Conservation (phyloP, 441 rosid genomes). For the Dalechampia spathulata region DNA sequence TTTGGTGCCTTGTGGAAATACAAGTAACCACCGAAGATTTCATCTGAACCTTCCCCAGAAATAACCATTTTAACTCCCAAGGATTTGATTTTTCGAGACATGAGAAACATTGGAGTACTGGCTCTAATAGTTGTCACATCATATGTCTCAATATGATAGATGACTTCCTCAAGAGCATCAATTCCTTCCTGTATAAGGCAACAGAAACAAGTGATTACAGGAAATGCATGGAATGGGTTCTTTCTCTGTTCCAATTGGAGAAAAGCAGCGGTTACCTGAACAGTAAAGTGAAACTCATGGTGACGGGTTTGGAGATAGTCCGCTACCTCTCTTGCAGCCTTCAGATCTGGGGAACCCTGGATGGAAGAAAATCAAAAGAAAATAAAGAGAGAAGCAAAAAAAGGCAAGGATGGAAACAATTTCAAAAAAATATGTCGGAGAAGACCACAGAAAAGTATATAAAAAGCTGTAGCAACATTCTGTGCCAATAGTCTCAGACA, state of each 20-base stretch:
- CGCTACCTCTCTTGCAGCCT: conserved; percentile 95
- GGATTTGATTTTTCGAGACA: conserved; percentile 97
- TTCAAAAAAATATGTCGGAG: no score
- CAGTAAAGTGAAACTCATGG: conserved; percentile 93
- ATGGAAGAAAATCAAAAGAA: conserved; percentile 11
- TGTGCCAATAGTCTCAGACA: not conserved
- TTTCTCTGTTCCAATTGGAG: conserved; percentile 9
- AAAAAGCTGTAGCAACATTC: not conserved
- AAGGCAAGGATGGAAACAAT: not conserved
- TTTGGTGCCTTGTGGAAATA: conserved; percentile 99
- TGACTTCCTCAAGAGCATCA: conserved; percentile 96
- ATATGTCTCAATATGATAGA: conserved; percentile 90
- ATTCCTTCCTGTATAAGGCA: conserved; percentile 68
- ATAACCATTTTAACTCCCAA: conserved; percentile 99
- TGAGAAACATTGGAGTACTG: conserved; percentile 99
- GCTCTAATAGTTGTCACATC: conserved; percentile 98
- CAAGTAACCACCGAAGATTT: conserved; percentile 93
- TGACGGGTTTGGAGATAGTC: conserved; percentile 89
- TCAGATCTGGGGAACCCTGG: conserved; percentile 96
- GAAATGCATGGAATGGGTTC: not conserved
- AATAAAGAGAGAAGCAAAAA: not conserved
- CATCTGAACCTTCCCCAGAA: conserved; percentile 99
- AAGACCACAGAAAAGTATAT: not conserved
- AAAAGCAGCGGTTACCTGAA: conserved; percentile 48
- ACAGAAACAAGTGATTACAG: conserved; percentile 7